Evolutionary conservation across 169 alveolate species (phyloP).

Genomic region (Cryptosporidium viatorum): DNA sequence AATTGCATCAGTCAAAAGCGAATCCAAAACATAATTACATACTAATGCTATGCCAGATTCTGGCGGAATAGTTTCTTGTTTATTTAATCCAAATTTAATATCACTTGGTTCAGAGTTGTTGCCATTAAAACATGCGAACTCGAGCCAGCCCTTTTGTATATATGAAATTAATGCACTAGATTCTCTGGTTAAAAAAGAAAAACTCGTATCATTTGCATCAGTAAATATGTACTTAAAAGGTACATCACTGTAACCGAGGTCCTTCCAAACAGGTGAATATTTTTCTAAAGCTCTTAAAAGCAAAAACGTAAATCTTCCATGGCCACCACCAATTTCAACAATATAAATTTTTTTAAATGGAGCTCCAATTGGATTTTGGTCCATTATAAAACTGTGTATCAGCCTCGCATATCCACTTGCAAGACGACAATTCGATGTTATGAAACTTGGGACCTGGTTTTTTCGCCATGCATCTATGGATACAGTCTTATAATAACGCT

Average conservation of each 20-base stretch:
- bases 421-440: conserved; percentile 85
- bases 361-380: conserved; percentile 78
- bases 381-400: conserved; percentile 83
- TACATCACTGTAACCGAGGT: conserved; percentile 81
- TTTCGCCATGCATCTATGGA: conserved; percentile 88
- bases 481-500: conserved; percentile 81
- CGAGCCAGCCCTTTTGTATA: conserved; percentile 82
- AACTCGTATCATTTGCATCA: conserved; percentile 84
- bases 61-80: conserved; percentile 78
- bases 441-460: conserved; percentile 86
- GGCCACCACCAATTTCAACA: conserved; percentile 86
- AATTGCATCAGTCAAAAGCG: conserved; percentile 84
- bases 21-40: conserved; percentile 85
- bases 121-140: conserved; percentile 85
- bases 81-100: conserved; percentile 74
- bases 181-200: conserved; percentile 79
- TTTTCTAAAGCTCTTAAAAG: conserved; percentile 83
- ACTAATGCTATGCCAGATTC: conserved; percentile 82
- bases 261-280: conserved; percentile 80
- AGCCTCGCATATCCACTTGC: conserved; percentile 85
- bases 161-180: conserved; percentile 76
- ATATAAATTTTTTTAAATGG: conserved; percentile 78
- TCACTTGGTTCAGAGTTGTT: conserved; percentile 78
- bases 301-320: conserved; percentile 84
- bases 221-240: conserved; percentile 87